Base-by-base conservation (phyloP, 2,329 filamentous ascomycete species). In the Fusarium equiseti region DNA sequence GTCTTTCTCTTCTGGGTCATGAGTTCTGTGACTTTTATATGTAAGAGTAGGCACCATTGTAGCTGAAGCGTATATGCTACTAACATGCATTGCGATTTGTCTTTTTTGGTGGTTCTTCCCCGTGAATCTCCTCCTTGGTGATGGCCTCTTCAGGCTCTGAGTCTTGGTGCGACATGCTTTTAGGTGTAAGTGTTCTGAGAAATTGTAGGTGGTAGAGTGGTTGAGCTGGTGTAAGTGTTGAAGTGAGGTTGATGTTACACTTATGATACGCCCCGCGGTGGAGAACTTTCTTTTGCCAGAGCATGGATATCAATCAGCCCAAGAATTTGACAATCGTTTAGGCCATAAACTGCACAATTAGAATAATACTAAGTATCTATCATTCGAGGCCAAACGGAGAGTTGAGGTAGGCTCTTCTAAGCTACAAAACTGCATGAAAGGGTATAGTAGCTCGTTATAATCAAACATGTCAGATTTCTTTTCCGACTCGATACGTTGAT, bases 61-160 rank as follows among this genome's bases (percentile, higher is more conserved):
- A 18, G n/a, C 27, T 48, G 35, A 46, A 18, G n/a, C 20, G 43
- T 38, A 38, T 29, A n/a, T 52, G 43, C 44, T 31, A 29, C 74
- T 48, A 80, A 84, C 84, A 86, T 64, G 84, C 83, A 77, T 86
- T 84, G 54, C 76, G 79, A 64, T 42, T 42, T 50, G 58, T 54
- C 32, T 66, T 66, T 48, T 66, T 72, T 13, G 67, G 63, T 29
- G 77, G 56, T 15, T 79, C 79, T 54, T 77, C 77, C 22, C 77
- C 78, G 35, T 76, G 71, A 3, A 83, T 81, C 63, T 86, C 84
- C 29, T 84, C 80, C 50, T 77, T 72, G 0, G 79, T 82, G 58
- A 83, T 81, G 46, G 81, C 82, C 72, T 85, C 82, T 59, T 83
- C 79, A 1, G 77, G 67, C 16, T 76, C 77, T 6, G 76, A 75